Percentiles rank a stretch among this genome's conserved stretches.
phyloP scores from a whole-genome alignment of 2,329 filamentous ascomycete species.

The Cercospora berteroae region DNA sequence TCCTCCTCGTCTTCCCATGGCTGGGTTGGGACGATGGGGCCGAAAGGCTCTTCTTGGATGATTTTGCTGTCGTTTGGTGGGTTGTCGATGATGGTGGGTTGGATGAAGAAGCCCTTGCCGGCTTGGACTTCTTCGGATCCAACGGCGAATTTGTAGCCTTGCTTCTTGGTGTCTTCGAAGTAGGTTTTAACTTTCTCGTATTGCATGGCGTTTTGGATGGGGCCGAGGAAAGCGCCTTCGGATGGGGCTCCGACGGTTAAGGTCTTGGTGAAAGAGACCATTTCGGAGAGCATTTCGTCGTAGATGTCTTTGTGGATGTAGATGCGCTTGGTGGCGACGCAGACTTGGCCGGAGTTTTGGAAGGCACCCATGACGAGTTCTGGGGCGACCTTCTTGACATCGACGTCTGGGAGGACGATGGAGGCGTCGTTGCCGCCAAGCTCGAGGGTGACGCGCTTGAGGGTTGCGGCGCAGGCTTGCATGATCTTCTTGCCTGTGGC shows the following conservation, averaged over 20 bases:
- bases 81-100: conserved; percentile 49
- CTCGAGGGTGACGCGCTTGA: conserved; percentile 63
- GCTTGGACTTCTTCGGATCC: conserved; percentile 51
- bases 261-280: conserved; percentile 47
- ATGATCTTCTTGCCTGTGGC: conserved; percentile 62
- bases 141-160: conserved; percentile 53
- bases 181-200: conserved; percentile 50
- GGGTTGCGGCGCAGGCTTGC: conserved; percentile 54
- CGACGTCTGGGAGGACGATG: conserved; percentile 59
- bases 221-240: conserved; percentile 54
- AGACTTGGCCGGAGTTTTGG: conserved; percentile 59
- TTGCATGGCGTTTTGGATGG: conserved; percentile 59
- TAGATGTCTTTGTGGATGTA: conserved; percentile 59
- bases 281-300: conserved; percentile 47
- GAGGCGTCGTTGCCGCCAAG: conserved; percentile 62
- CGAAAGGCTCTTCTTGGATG: conserved; percentile 53
- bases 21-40: conserved; percentile 49
- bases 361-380: conserved; percentile 55
- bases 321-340: conserved; percentile 54
- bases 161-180: conserved; percentile 40
- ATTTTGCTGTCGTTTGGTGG: conserved; percentile 43
- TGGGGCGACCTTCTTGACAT: conserved; percentile 52
- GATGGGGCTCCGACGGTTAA: conserved; percentile 46
- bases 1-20: conserved; percentile 50
- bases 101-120: conserved; percentile 44